Conservation (phyloP, 495 filamentous ascomycete species). For the Xylaria nigripes region DNA sequence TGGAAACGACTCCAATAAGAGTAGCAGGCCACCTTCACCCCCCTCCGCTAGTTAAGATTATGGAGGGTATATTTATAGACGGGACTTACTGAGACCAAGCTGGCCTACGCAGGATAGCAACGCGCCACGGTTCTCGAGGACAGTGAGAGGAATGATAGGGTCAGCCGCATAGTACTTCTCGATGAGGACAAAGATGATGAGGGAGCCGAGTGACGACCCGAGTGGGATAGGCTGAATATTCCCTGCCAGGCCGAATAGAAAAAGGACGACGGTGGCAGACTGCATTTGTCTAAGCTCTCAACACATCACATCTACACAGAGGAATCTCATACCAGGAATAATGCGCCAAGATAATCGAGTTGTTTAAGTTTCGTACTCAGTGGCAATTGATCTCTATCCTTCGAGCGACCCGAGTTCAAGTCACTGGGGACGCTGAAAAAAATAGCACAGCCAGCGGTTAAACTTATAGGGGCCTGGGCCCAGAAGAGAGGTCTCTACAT, state of each 20-base stretch:
- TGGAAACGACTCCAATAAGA: neutral
- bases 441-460: slow-evolving; percentile 49
- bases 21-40: neutral
- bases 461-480: slow-evolving; percentile 51
- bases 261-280: slow-evolving; percentile 48
- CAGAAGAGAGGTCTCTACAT: slow-evolving; percentile 58
- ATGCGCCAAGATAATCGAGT: slow-evolving; percentile 62
- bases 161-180: slow-evolving; percentile 50
- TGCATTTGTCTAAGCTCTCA: slow-evolving; percentile 15
- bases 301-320: neutral
- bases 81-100: slow-evolving; percentile 47
- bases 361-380: slow-evolving; percentile 43
- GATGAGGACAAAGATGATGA: slow-evolving; percentile 51
- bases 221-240: slow-evolving; percentile 51
- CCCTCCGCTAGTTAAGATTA: neutral
- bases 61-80: neutral
- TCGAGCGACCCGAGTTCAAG: slow-evolving; percentile 20
- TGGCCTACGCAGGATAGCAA: slow-evolving; percentile 61
- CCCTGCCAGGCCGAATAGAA: slow-evolving; percentile 58
- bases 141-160: slow-evolving; percentile 60
- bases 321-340: slow-evolving; percentile 47
- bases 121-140: slow-evolving; percentile 55
- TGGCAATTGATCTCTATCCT: slow-evolving; percentile 3
- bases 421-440: slow-evolving; percentile 50
- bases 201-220: slow-evolving; percentile 42